Conservation (phyloP, 2,329 filamentous ascomycete species). For the Emydomyces testavorans region DNA sequence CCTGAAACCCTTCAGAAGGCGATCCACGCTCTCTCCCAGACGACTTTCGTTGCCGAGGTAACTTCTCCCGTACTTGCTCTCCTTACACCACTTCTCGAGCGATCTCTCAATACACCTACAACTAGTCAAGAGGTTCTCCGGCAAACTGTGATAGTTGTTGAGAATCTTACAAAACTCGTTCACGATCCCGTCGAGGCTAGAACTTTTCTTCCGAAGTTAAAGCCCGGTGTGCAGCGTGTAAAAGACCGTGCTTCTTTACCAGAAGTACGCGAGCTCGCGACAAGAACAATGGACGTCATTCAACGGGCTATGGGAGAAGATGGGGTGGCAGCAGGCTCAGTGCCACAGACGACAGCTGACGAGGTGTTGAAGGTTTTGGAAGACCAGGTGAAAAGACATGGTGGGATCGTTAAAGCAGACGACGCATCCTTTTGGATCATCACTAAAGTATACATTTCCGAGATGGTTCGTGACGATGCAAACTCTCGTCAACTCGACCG, state of each 20-base stretch:
- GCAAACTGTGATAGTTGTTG: slow-evolving; percentile 90
- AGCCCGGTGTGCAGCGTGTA: slow-evolving; percentile 84
- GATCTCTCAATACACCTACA: slow-evolving; percentile 78
- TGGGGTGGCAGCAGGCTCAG: slow-evolving; percentile 46
- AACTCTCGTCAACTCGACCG: slow-evolving; percentile 69
- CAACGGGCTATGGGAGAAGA: slow-evolving; percentile 77
- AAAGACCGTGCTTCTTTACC: slow-evolving; percentile 80
- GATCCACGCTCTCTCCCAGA: slow-evolving; percentile 91
- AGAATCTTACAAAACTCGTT: slow-evolving; percentile 96
- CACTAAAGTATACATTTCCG: slow-evolving; percentile 61
- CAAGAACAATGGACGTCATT: slow-evolving; percentile 72
- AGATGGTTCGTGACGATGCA: slow-evolving; percentile 78
- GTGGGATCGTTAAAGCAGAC: slow-evolving; percentile 52
- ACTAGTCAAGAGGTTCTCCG: slow-evolving; percentile 90
- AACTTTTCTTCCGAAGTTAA: slow-evolving; percentile 86
- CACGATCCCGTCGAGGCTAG: slow-evolving; percentile 91
- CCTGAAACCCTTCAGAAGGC: slow-evolving; percentile 82
- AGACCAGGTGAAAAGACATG: slow-evolving; percentile 59
- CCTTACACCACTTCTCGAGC: slow-evolving; percentile 85
- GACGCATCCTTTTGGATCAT: slow-evolving; percentile 52
- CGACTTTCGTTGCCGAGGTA: slow-evolving; percentile 94
- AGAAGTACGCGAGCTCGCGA: slow-evolving; percentile 83
- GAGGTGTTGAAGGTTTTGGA: slow-evolving; percentile 68
- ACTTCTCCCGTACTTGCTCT: slow-evolving; percentile 91
- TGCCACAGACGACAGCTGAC: slow-evolving; percentile 53